Evolutionary conservation across 2,329 filamentous ascomycete species (phyloP).

Genomic region (Trichoderma atroviride): DNA sequence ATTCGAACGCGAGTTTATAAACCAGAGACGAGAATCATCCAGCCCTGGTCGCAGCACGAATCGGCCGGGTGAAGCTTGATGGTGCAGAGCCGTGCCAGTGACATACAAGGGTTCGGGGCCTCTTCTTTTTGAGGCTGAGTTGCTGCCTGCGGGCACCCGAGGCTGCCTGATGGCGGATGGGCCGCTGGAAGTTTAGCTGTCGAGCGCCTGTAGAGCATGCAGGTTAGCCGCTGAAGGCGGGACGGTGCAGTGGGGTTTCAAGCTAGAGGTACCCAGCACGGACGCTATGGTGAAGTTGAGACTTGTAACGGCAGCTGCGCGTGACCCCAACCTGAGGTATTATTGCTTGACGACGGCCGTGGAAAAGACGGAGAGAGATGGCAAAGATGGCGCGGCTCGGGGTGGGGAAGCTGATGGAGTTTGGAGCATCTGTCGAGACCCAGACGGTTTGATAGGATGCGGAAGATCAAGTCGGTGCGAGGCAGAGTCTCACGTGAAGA

Average conservation of each 20-base stretch:
- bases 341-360: not conserved
- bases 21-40: not conserved
- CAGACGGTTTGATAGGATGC: not conserved
- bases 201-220: not conserved
- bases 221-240: not conserved
- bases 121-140: constrained; percentile 18
- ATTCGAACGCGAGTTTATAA: not conserved
- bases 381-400: not conserved
- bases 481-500: not conserved
- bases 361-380: not conserved
- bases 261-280: not conserved
- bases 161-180: constrained; percentile 23
- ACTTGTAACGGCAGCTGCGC: not conserved
- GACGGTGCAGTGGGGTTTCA: constrained; percentile 1
- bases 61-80: constrained; percentile 7
- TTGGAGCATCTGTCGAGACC: not conserved
- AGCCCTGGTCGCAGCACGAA: not conserved
- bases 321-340: constrained; percentile 17
- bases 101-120: not conserved
- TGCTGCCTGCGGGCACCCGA: constrained; percentile 25
- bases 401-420: not conserved
- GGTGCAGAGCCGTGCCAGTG: not conserved
- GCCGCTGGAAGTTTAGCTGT: not conserved
- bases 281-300: constrained; percentile 2
- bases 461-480: not conserved